phyloP scores from a whole-genome alignment of 2,329 filamentous ascomycete species.

The Ophiocordyceps camponoti-rufipedis region DNA sequence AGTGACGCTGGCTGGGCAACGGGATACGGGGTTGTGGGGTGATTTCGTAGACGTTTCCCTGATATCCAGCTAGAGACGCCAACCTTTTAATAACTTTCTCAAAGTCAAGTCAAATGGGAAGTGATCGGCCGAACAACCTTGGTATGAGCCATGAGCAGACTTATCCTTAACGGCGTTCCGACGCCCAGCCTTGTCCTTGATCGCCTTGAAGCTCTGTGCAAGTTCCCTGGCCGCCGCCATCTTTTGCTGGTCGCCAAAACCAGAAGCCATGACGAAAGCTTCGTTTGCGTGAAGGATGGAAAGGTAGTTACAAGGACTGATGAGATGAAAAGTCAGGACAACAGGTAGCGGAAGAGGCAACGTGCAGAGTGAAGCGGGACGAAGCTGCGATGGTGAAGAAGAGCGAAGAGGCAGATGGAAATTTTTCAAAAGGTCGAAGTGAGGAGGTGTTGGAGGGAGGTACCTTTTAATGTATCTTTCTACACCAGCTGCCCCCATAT shows the following conservation, averaged over 20 bases:
- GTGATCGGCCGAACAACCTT: background rate
- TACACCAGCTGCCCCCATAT: background rate
- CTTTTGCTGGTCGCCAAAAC: slow-evolving; percentile 9
- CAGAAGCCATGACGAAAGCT: slow-evolving; percentile 4
- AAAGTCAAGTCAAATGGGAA: too few relatives aligned
- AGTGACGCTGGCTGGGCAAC: slow-evolving; percentile 6
- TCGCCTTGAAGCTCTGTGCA: background rate
- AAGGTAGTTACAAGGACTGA: background rate
- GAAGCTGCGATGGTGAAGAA: too few relatives aligned
- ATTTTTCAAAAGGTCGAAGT: too few relatives aligned
- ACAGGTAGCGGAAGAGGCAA: too few relatives aligned
- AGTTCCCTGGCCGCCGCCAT: slow-evolving; percentile 11
- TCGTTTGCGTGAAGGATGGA: background rate
- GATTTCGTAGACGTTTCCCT: background rate
- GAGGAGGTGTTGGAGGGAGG: too few relatives aligned
- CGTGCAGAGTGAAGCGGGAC: too few relatives aligned
- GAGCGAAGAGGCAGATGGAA: too few relatives aligned
- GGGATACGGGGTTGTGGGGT: background rate
- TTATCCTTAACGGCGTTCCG: too few relatives aligned
- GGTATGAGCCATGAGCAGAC: background rate
- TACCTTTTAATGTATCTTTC: background rate
- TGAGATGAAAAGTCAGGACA: background rate
- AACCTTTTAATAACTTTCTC: too few relatives aligned
- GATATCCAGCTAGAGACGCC: background rate
- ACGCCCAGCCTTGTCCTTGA: too few relatives aligned